Conservation (phyloP, 225 moss, liverwort and hornwort genomes). For the Ulota crispa region DNA sequence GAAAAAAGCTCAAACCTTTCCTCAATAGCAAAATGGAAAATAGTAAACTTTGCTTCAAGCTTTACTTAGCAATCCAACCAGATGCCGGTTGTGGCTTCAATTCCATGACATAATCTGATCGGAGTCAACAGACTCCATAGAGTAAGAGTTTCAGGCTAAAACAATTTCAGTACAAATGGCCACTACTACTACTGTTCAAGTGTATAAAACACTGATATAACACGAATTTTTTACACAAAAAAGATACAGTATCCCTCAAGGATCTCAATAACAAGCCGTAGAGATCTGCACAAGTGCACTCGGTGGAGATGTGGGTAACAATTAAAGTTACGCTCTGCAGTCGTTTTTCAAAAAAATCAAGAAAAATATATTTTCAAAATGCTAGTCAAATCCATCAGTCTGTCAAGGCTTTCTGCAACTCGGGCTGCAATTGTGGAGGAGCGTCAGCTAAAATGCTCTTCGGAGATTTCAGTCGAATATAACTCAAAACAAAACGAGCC, state of each 20-base stretch:
- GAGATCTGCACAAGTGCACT: conserved; percentile 13
- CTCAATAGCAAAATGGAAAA: too few species aligned
- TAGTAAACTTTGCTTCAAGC: not conserved
- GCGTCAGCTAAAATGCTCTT: conserved; percentile 64
- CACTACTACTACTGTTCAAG: not conserved
- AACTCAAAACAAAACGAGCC: conserved; percentile 74
- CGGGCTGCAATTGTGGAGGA: conserved; percentile 1
- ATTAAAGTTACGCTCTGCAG: not conserved
- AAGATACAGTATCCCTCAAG: conserved; percentile 19
- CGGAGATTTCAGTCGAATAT: conserved; percentile 55
- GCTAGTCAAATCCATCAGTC: not conserved
- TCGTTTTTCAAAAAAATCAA: not conserved
- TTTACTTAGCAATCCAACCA: not conserved
- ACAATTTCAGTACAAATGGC: not conserved
- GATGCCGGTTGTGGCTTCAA: conserved; percentile 21
- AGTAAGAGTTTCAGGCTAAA: not conserved
- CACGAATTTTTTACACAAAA: conserved; percentile 19
- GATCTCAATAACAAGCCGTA: conserved; percentile 29
- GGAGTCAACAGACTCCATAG: conserved; percentile 10
- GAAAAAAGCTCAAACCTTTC: too few species aligned
- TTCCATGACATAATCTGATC: conserved; percentile 27
- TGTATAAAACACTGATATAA: conserved; percentile 15
- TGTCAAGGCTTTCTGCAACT: conserved; percentile 24
- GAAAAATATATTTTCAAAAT: not conserved
- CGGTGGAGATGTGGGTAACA: not conserved